Evolutionary conservation across 2,329 filamentous ascomycete species (phyloP).

Genomic region (Pestalotiopsis sp.): DNA sequence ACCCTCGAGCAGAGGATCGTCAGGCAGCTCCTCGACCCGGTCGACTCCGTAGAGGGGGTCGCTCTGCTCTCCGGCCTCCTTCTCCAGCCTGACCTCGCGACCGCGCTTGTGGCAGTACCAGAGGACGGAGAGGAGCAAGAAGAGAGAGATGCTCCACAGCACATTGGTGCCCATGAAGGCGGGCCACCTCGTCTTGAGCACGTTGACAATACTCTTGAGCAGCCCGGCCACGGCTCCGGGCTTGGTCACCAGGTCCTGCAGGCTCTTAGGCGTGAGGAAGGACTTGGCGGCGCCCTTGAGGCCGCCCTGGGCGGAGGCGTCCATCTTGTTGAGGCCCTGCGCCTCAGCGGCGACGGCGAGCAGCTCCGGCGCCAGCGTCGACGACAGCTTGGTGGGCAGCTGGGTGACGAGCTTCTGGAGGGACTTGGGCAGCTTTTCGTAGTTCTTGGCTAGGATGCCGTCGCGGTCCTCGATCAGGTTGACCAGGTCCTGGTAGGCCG

Average conservation of each 20-base stretch:
- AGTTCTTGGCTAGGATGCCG: constrained; percentile 60
- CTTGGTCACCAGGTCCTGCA: constrained; percentile 82
- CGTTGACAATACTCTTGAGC: constrained; percentile 88
- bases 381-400: constrained; percentile 80
- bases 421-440: constrained; percentile 73
- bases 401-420: constrained; percentile 86
- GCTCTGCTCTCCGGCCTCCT: constrained; percentile 48
- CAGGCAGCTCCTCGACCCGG: constrained; percentile 53
- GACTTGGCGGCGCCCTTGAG: constrained; percentile 65
- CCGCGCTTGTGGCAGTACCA: constrained; percentile 99
- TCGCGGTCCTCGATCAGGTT: constrained; percentile 63
- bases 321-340: constrained; percentile 63
- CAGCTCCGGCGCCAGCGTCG: constrained; percentile 77
- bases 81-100: constrained; percentile 78
- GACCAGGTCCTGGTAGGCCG: constrained; percentile 87
- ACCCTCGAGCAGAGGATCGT: constrained; percentile 46
- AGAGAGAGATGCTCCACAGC: constrained; percentile 85
- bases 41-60: constrained; percentile 38
- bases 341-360: constrained; percentile 79
- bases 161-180: constrained; percentile 91
- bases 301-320: constrained; percentile 44
- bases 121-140: constrained; percentile 87
- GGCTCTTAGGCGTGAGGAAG: constrained; percentile 69
- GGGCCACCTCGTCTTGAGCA: constrained; percentile 84
- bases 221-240: constrained; percentile 85